Evolutionary conservation across 2,329 filamentous ascomycete species (phyloP), one percentile per base, ranked within the genome.

Genomic region (Nannizzia gypsea): DNA sequence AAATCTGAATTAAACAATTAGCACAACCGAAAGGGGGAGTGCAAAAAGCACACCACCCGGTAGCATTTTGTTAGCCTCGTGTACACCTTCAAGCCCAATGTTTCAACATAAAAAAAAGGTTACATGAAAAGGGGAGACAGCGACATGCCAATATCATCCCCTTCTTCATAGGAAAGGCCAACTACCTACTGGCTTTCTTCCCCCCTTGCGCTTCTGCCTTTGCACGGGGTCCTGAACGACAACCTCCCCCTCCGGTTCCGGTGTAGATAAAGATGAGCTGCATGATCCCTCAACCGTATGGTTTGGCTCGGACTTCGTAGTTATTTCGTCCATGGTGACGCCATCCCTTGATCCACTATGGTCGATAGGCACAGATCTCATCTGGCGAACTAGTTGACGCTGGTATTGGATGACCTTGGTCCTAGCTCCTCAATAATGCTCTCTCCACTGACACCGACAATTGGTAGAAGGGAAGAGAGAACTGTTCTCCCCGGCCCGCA

Each of bases 121-220:
- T 42, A 15, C 38, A 57, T 60, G 56, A 60, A 57, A 56, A 44
- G 60, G 56, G 57, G 54, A 56, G 31, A 13, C 31, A 3, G 38
- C 57, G 40, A 46, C 13, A 57, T 55, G 38, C 13, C 9, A 59
- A 55, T 56, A 65, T 60, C 67, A 66, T n/a, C 26, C 48, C 48
- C 48, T 31, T n/a, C 24, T 24, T 42, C n/a, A 6, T 4, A 42
- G 48, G 48, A 20, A 52, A 52, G 26, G 48, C 22, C 22, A 52
- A n/a, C 22, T 52, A 81, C 83, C 75, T 85, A 97, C 93, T 71
- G 93, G 93, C 79, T 97, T 99, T 71, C 93, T 86, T 63, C 93
- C 93, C 70, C 93, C 93, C 80, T 99, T 99, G 71, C 93, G 85
- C 81, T 99, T 99, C 71, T 91, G 90, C 56, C 73, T 74, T 65